Conservation (phyloP, 1,284 basidiomycete species). For the Exsudoporus floridanus region DNA sequence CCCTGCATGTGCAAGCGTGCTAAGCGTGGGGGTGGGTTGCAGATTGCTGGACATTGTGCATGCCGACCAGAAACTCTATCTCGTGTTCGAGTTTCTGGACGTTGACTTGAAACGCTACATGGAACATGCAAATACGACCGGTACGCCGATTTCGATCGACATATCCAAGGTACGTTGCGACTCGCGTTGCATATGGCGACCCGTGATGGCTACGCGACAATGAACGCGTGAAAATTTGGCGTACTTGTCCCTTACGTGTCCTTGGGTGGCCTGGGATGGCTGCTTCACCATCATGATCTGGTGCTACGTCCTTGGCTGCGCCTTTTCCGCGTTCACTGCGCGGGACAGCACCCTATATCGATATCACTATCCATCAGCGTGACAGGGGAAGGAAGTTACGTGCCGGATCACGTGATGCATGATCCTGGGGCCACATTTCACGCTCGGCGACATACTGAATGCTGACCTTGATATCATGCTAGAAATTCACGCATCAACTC, state of each 20-base stretch:
- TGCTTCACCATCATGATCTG: constrained; percentile 3
- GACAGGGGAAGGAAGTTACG: constrained; percentile 21
- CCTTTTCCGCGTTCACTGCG: neutral
- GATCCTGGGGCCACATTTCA: neutral
- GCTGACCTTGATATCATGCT: constrained; percentile 11
- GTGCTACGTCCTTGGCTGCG: neutral
- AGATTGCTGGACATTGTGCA: constrained; percentile 97
- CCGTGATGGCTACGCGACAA: constrained; percentile 11
- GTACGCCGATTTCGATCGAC: constrained; percentile 70
- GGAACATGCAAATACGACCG: constrained; percentile 76
- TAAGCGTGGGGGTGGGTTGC: constrained; percentile 16
- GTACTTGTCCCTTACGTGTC: constrained; percentile 21
- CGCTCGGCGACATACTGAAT: neutral
- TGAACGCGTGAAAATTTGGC: constrained; percentile 16
- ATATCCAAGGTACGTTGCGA: constrained; percentile 76
- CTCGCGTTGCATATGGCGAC: constrained; percentile 1
- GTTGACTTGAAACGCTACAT: constrained; percentile 96
- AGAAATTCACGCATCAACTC: constrained; percentile 92
- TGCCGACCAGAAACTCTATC: constrained; percentile 93
- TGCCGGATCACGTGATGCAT: constrained; percentile 31
- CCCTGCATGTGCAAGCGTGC: constrained; percentile 8
- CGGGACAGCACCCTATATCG: constrained; percentile 13
- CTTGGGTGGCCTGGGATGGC: constrained; percentile 17
- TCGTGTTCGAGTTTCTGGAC: constrained; percentile 95
- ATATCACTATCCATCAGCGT: constrained; percentile 23